Percentiles rank a stretch among this genome's conserved stretches.
phyloP scores from a whole-genome alignment of 2,329 filamentous ascomycete species.

The Talaromyces verruculosus region DNA sequence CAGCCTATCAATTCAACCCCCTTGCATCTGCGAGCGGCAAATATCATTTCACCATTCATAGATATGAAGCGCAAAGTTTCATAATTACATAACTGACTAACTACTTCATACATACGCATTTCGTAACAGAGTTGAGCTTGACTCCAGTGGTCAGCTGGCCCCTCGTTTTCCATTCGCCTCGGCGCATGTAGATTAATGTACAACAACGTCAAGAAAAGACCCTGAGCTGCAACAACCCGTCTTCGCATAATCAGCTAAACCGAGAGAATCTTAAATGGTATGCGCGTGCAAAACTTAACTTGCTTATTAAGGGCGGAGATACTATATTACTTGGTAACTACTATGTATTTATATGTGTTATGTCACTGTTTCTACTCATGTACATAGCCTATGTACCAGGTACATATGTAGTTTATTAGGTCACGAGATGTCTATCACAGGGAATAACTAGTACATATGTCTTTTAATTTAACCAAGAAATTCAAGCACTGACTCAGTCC shows the following conservation, averaged over 20 bases:
- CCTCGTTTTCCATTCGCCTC: slow-evolving; percentile 10
- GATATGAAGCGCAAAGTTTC: not conserved
- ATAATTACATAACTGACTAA: not conserved
- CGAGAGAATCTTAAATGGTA: slow-evolving; percentile 9
- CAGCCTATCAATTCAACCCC: slow-evolving; percentile 5
- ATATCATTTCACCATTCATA: not conserved
- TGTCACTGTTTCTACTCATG: not conserved
- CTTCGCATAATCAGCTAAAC: slow-evolving; percentile 19
- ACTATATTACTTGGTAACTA: too few relatives aligned
- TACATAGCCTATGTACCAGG: too few relatives aligned
- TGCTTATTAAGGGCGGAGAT: not conserved
- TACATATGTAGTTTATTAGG: not conserved
- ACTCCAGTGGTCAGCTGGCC: not conserved
- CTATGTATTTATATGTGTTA: not conserved
- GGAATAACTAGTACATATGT: not conserved
- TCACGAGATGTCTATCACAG: not conserved
- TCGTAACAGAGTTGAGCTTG: not conserved
- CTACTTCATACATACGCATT: not conserved
- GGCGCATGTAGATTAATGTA: slow-evolving; percentile 13
- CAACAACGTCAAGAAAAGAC: slow-evolving; percentile 14
- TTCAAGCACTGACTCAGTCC: not conserved
- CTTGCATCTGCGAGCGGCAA: slow-evolving; percentile 9
- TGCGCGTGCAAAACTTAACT: slow-evolving; percentile 13
- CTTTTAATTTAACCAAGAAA: not conserved
- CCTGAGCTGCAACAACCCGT: slow-evolving; percentile 20